These are phyloP conservation scores for Gnomoniopsis sp. DNA, from an alignment of 2,329 filamentous ascomycete species.

Conservation along the genomic window DNA sequence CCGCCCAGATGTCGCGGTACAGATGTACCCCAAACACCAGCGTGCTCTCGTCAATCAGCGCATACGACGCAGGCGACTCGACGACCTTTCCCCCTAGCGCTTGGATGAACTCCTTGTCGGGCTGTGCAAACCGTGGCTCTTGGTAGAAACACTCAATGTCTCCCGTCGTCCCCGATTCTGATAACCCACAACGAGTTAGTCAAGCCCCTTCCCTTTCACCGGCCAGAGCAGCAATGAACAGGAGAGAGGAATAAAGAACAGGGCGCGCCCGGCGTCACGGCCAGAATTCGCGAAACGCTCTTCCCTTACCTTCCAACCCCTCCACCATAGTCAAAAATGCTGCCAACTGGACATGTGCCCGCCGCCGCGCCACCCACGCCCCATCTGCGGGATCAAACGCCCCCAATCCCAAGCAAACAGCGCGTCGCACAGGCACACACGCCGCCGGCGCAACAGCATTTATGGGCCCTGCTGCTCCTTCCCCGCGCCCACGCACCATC, in stretches of 20 bases:
- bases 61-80: conserved; percentile 50
- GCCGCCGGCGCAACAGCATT: conserved; percentile 18
- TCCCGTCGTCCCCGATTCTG: conserved; percentile 22
- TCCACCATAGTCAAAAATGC: conserved; percentile 49
- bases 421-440: conserved; percentile 32
- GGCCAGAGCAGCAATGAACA: background rate
- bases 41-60: conserved; percentile 42
- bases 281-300: too few species aligned
- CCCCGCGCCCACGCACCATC: too few species aligned
- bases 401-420: conserved; percentile 54
- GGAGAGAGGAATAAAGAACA: background rate
- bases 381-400: conserved; percentile 50
- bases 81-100: conserved; percentile 51
- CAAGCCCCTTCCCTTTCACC: background rate
- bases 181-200: background rate
- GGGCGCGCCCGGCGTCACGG: too few species aligned
- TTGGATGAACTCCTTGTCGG: conserved; percentile 50
- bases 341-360: conserved; percentile 49
- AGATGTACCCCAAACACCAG: conserved; percentile 63
- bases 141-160: conserved; percentile 48
- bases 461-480: too few species aligned
- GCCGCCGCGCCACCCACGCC: conserved; percentile 41
- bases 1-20: conserved; percentile 50
- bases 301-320: conserved; percentile 38
- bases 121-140: conserved; percentile 48